Evolutionary conservation across 495 filamentous ascomycete species (phyloP).

Genomic region (Haplographium delicatum): DNA sequence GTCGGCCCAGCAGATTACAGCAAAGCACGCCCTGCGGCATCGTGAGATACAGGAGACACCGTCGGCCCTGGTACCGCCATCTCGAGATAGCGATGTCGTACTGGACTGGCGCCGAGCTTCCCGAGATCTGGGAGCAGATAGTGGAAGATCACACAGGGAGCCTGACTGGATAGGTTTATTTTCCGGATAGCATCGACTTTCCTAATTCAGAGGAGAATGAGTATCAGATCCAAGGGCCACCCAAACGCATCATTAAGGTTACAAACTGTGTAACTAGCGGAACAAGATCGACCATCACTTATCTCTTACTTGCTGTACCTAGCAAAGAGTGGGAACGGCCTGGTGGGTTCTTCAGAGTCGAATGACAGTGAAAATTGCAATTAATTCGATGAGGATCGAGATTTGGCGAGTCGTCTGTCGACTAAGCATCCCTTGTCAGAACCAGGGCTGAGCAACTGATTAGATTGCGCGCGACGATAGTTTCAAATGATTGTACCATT

Average conservation of each 20-base stretch:
- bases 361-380: slow-evolving; percentile 7
- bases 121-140: not conserved
- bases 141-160: not conserved
- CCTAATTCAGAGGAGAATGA: not conserved
- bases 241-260: too few relatives aligned
- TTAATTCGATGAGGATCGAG: slow-evolving; percentile 7
- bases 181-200: slow-evolving; percentile 6
- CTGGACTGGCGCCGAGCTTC: not conserved
- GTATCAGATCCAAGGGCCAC: slow-evolving; percentile 2
- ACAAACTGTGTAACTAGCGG: too few relatives aligned
- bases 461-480: slow-evolving; percentile 12
- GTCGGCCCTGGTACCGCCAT: not conserved
- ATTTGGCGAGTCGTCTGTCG: slow-evolving; percentile 5
- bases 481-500: slow-evolving; percentile 8
- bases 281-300: not conserved
- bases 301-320: too few relatives aligned
- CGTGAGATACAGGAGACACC: too few relatives aligned
- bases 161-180: slow-evolving; percentile 5
- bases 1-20: too few relatives aligned
- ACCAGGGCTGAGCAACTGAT: not conserved
- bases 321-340: not conserved
- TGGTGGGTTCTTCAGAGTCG: not conserved
- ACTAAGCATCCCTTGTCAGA: slow-evolving; percentile 7
- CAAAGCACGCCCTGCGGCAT: too few relatives aligned
- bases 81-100: not conserved